Base-by-base conservation (phyloP, 225 moss, liverwort and hornwort genomes). In the Polytrichum commune region DNA sequence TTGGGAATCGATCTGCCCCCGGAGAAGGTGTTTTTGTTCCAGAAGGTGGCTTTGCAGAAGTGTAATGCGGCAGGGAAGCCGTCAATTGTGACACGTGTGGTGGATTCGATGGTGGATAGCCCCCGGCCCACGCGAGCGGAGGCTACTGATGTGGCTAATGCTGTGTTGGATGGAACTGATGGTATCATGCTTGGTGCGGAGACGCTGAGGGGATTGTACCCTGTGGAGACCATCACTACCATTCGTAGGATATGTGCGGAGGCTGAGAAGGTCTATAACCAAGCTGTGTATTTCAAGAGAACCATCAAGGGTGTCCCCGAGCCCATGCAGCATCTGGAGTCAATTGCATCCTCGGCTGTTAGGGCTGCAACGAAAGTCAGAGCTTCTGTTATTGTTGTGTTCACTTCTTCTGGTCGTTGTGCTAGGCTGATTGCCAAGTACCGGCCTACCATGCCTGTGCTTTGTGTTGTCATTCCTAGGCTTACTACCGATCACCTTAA, bases 201-300 rank as follows among this genome's bases (percentile, higher is more conserved):
- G 69, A 96, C 91, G n/a, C 22, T 96, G 22, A 85, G 95, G 62
- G 95, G 95, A 10, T 70, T 87, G 60, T 96, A 96, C 54, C 95
- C 95, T 7, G 91, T 96, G 10, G 88, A 91, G 67, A 93, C 91
- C 57, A 86, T 96, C 29, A 84, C 91, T 64, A 93, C 88, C 22
- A 86, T 96, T 60, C 91, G 91, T 24, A 93, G 73, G 81, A 93
- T 96, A 29, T 84, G 81, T 54, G 95, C 93, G 55, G 95, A 96
- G 90, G 95, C 95, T 10, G 95, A 96, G 77, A 96, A 96, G 85
- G 95, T 96, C 23, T 96, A 83, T 71, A 96, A 96, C 75, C 95
- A 96, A 76, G 74, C 89, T 19, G 84, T 91, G 16, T 96, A 93
- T 75, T 96, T 90, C 60, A 93, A 93, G 75, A 88, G 89, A 73